Base-by-base conservation (phyloP, 208 protist genomes). In the Plasmodiophora brassicae region DNA sequence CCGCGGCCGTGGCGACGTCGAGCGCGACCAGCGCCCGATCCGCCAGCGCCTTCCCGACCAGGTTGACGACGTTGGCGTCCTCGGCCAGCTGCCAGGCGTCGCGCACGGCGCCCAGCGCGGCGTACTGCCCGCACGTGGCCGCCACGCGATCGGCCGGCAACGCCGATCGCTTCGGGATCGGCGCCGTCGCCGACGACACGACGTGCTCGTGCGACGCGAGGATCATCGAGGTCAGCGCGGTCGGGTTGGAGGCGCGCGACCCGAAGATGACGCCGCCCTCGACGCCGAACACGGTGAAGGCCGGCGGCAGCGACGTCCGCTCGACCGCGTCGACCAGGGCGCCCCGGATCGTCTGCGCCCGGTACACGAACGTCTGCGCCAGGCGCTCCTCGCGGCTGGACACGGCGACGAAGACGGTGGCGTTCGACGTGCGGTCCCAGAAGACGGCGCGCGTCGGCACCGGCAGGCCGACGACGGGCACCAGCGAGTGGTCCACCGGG, bases 1-100 rank as follows among this genome's bases (percentile, higher is more conserved):
- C 93, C 83, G 96, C 95, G 8, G 96, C 97, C 28, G 97, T 90
- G 71, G 95, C 93, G 71, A 98, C 91, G 86, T 98, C 96, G 14
- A 98, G 93, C 91, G 95, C 93, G 87, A 96, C 93, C 71, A 98
- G 91, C 20, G 97, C 95, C 88, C 94, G 95, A 32, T 95, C 91
- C 10, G 93, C 94, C 22, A 98, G 91, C 45, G 46, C 78, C 28
- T 86, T 22, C 88, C 89, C 93, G 38, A 32, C 65, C 5, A 71
- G 41, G 87, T 97, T 95, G 57, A 93, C 90, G 25, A 93, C 92
- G 87, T 97, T 93, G 83, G 95, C 84, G 36, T 93, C 90, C 0
- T 91, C 91, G 1, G 95, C 94, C 8, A 87, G 28, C 22, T 14
- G 1, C 46, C 36, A 87, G 14, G 45, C 85, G 28, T 87, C 85